A percentile compares a stretch with the other conserved stretches of the same genome.
Evolutionary conservation across 2,329 filamentous ascomycete species (phyloP).

Genomic region (Colletotrichum cuscutae): DNA sequence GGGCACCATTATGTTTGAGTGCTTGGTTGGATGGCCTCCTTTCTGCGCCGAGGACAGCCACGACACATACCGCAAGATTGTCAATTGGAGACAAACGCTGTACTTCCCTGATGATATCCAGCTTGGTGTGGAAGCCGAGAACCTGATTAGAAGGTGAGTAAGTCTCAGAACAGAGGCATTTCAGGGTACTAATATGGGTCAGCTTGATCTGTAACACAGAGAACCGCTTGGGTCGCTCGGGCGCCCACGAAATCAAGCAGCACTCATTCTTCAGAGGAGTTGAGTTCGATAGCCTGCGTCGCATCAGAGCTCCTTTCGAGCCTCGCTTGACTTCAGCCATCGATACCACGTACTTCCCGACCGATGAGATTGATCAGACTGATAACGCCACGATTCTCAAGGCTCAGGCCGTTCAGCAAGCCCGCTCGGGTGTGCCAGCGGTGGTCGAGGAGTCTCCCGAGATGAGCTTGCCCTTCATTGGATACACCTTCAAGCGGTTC

Average conservation of each 20-base stretch:
- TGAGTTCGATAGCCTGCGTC: slow-evolving; percentile 90
- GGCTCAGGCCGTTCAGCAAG: slow-evolving; percentile 80
- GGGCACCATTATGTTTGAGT: slow-evolving; percentile 99
- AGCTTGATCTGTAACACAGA: slow-evolving; percentile 95
- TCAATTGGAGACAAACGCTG: slow-evolving; percentile 95
- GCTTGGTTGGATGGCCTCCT: slow-evolving; percentile 96
- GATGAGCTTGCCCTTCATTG: slow-evolving; percentile 95
- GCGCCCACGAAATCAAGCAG: slow-evolving; percentile 90
- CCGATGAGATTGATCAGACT: slow-evolving; percentile 97
- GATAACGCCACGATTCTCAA: slow-evolving; percentile 90
- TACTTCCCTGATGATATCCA: slow-evolving; percentile 98
- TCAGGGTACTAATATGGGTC: background rate
- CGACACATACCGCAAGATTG: slow-evolving; percentile 98
- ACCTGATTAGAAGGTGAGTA: slow-evolving; percentile 87
- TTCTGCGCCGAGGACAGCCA: slow-evolving; percentile 98
- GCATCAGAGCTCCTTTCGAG: slow-evolving; percentile 95
- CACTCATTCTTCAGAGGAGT: slow-evolving; percentile 98
- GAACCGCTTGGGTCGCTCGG: slow-evolving; percentile 87
- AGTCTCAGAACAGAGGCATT: background rate
- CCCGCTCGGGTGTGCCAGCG: slow-evolving; percentile 53
- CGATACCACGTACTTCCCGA: slow-evolving; percentile 98
- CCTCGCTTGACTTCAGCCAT: slow-evolving; percentile 92
- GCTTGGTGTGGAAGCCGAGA: slow-evolving; percentile 87
- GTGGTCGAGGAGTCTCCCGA: slow-evolving; percentile 83
- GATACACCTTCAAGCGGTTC: slow-evolving; percentile 98